Base-by-base conservation (phyloP, 1,284 basidiomycete genomes). In the Porodaedalea pini region DNA sequence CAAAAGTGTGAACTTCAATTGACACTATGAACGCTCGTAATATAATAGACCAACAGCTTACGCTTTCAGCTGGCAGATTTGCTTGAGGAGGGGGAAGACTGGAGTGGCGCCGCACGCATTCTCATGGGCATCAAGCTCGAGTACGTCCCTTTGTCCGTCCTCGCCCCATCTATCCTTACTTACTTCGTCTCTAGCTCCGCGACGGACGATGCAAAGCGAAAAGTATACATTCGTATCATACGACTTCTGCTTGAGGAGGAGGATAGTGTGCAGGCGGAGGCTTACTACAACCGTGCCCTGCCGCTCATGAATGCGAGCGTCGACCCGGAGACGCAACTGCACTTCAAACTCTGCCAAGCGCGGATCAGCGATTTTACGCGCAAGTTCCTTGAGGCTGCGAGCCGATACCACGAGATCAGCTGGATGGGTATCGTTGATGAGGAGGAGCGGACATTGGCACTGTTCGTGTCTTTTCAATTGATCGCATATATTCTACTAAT, bases 271-370 rank as follows among this genome's bases (percentile, higher is more conserved):
- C 90, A 92, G 69, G 97, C 97, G 37, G 96, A 99, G 69, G 90
- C 91, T 4, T 98, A 94, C 72, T 94, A 97, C 70, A 96, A 95
- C 67, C 90, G 96, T 53, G 96, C 97, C n/a, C 90, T 91, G 8
- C 80, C 94, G 37, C 80, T 98, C 27, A 86, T 93, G 34, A 90
- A 93, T 69, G 82, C 84, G 15, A 81, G 86, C 11, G 79, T 77
- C 17, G 85, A 96, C 71, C 85, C 83, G 67, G 89, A 88, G 67
- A 88, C 86, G 8, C 77, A 86, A 36, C 80, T 95, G 15, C 78
- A 86, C 56, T 94, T 89, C 76, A 93, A 92, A 69, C 81, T 95
- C 25, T 94, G 88, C 63, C 92, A 94, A 75, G 97, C 97, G 8
- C 82, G 94, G 41, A 90, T 99, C 66, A 90, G 88, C 63, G 97